A percentile compares a stretch with the other conserved stretches of the same genome.
Evolutionary conservation across 805 yeast species (phyloP).

Genomic region (Ogataea pignaliae): DNA sequence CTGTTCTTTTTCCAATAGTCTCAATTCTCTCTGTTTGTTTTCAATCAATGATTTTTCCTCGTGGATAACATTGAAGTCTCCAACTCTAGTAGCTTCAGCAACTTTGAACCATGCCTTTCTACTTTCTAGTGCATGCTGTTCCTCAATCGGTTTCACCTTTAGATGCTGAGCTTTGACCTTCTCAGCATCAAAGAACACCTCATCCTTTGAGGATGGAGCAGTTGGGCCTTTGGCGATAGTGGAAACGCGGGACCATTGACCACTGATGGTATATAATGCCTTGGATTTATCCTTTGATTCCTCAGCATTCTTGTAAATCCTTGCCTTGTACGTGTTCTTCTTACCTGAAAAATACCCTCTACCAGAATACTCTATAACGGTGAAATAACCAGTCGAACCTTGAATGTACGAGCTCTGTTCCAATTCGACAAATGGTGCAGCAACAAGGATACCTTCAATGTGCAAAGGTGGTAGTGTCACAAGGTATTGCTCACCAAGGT

Average conservation of each 20-base stretch:
- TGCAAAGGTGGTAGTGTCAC: slow-evolving; percentile 93
- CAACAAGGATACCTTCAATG: slow-evolving; percentile 87
- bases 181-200: slow-evolving; percentile 61
- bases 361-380: slow-evolving; percentile 78
- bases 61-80: slow-evolving; percentile 73
- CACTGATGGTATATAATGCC: slow-evolving; percentile 74
- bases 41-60: slow-evolving; percentile 75
- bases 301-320: slow-evolving; percentile 57
- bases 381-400: slow-evolving; percentile 69
- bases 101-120: slow-evolving; percentile 89
- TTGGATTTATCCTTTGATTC: slow-evolving; percentile 46
- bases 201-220: slow-evolving; percentile 39
- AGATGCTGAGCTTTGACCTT: slow-evolving; percentile 49
- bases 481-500: slow-evolving; percentile 62
- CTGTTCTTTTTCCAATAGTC: slow-evolving; percentile 64
- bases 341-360: slow-evolving; percentile 95
- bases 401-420: slow-evolving; percentile 87
- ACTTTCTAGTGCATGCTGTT: slow-evolving; percentile 77
- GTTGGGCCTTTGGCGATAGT: slow-evolving; percentile 54
- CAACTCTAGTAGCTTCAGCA: slow-evolving; percentile 75
- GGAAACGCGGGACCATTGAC: slow-evolving; percentile 89
- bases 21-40: slow-evolving; percentile 75
- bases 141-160: slow-evolving; percentile 71
- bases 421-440: slow-evolving; percentile 91
- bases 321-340: slow-evolving; percentile 87